A percentile compares a stretch with the other conserved stretches of the same genome.
Conservation (phyloP, 768 basidiomycete species). For the Boletellus ananiceps region DNA sequence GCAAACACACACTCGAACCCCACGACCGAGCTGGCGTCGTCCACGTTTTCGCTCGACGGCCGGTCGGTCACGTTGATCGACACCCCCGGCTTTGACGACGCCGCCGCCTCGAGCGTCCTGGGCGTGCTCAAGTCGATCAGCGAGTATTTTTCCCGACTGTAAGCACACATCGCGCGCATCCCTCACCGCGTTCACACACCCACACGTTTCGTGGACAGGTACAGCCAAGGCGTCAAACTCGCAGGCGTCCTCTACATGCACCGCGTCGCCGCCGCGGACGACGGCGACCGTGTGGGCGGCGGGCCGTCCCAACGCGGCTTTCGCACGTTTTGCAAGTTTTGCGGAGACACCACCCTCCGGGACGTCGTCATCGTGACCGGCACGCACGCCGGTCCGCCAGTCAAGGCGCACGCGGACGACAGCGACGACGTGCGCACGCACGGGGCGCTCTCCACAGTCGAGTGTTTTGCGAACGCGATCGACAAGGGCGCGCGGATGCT, state of each 20-base stretch:
- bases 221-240: conserved; percentile 30
- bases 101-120: conserved; percentile 35
- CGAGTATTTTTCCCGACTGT: conserved; percentile 23
- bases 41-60: conserved; percentile 42
- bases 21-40: conserved; percentile 39
- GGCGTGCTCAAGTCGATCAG: conserved; percentile 46
- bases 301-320: conserved; percentile 43
- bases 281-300: conserved; percentile 40
- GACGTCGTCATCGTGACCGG: conserved; percentile 47
- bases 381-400: conserved; percentile 34
- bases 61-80: conserved; percentile 46
- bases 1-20: conserved; percentile 21
- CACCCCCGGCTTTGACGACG: conserved; percentile 58
- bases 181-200: too few species aligned
- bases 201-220: conserved; percentile 3
- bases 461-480: conserved; percentile 44
- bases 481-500: conserved; percentile 42
- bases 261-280: conserved; percentile 26
- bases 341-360: conserved; percentile 41
- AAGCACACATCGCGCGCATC: conserved; percentile 1
- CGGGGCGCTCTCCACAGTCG: conserved; percentile 32
- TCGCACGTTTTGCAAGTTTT: conserved; percentile 45
- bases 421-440: conserved; percentile 34
- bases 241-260: conserved; percentile 51
- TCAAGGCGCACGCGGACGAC: conserved; percentile 27